Conservation (phyloP, 257 asterid genomes). For the Gentiana dahurica region DNA sequence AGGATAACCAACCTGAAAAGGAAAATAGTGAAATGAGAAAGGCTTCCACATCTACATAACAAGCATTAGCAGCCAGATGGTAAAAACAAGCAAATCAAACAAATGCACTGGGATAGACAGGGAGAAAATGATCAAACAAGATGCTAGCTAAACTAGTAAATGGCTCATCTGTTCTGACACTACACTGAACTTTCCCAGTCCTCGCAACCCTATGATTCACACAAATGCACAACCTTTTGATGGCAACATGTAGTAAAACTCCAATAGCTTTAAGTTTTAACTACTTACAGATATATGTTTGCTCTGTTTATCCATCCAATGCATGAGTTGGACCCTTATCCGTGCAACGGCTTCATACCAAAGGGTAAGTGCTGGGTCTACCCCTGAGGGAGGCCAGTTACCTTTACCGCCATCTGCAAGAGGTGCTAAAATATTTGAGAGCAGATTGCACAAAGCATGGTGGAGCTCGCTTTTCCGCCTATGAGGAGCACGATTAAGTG, state of each 20-base stretch:
- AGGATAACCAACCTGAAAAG: conserved; percentile 84
- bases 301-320: conserved; percentile 99
- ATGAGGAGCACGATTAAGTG: conserved; percentile 90
- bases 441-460: conserved; percentile 99
- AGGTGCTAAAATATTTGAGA: conserved; percentile 91
- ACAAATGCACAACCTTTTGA: too few relatives aligned
- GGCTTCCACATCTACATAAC: not conserved
- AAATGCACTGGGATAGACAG: too few relatives aligned
- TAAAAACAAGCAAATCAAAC: too few relatives aligned
- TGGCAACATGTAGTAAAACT: too few relatives aligned
- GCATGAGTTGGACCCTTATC: conserved; percentile 77
- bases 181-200: too few relatives aligned
- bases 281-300: conserved; percentile 88
- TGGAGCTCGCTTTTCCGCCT: conserved; percentile 95
- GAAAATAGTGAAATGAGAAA: conserved; percentile 7
- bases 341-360: conserved; percentile 99
- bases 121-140: too few relatives aligned
- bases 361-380: conserved; percentile 89
- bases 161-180: too few relatives aligned
- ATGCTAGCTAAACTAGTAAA: too few relatives aligned
- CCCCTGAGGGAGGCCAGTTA: conserved; percentile 96
- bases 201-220: too few relatives aligned
- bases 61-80: not conserved
- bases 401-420: conserved; percentile 95
- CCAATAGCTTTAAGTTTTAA: not conserved